Percentiles rank a stretch among this genome's conserved stretches.
phyloP scores from a whole-genome alignment of 176 grass and related monocot genomes.

The Cenchrus americanus region DNA sequence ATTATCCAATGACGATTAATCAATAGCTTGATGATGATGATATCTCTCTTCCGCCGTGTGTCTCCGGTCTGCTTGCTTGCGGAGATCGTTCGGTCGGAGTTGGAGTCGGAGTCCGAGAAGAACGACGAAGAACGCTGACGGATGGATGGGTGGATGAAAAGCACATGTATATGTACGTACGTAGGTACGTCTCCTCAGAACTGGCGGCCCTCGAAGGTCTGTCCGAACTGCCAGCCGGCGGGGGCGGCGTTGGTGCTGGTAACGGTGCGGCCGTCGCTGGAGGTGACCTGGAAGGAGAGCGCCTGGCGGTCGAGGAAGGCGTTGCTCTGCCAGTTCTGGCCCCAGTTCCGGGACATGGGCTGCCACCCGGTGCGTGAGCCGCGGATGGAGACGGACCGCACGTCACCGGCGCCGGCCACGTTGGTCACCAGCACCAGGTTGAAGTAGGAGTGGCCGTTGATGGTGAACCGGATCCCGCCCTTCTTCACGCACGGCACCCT shows the following conservation, averaged over 20 bases:
- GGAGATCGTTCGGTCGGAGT: background rate
- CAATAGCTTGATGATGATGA: background rate
- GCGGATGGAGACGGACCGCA: slow-evolving; percentile 46
- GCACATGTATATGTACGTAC: too few relatives aligned
- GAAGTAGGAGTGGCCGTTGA: slow-evolving; percentile 76
- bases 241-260: slow-evolving; percentile 50
- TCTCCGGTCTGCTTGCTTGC: background rate
- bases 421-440: slow-evolving; percentile 68
- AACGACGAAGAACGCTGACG: too few relatives aligned
- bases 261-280: slow-evolving; percentile 63
- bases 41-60: background rate
- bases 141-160: too few relatives aligned
- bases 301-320: slow-evolving; percentile 47
- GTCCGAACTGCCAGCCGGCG: slow-evolving; percentile 57
- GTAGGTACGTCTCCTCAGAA: slow-evolving; percentile 20
- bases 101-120: too few relatives aligned
- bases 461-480: slow-evolving; percentile 61
- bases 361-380: slow-evolving; percentile 56
- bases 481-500: slow-evolving; percentile 67
- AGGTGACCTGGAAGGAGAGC: slow-evolving; percentile 62
- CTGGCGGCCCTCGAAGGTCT: slow-evolving; percentile 55
- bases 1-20: background rate
- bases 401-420: slow-evolving; percentile 60
- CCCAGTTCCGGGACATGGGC: slow-evolving; percentile 71
- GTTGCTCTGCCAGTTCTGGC: slow-evolving; percentile 78